A percentile compares a stretch with the other conserved stretches of the same genome.
Evolutionary conservation across 495 filamentous ascomycete genomes (phyloP).

Genomic region (Daldinia vernicosa): DNA sequence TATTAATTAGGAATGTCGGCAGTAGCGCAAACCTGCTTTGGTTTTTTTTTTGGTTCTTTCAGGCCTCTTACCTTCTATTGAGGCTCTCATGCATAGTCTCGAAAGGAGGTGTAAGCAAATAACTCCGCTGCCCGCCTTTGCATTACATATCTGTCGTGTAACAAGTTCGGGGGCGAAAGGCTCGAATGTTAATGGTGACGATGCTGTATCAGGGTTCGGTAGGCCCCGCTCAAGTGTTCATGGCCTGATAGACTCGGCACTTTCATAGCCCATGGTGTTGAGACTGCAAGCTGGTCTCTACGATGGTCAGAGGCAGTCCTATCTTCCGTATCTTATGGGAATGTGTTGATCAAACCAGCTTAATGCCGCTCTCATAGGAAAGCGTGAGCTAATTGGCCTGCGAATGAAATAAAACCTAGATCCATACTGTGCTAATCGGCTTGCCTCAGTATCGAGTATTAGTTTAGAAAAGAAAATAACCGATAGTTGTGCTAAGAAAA

Average conservation of each 20-base stretch:
- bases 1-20: background rate
- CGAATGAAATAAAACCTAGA: background rate
- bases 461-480: background rate
- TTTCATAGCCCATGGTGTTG: background rate
- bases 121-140: constrained; percentile 21
- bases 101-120: constrained; percentile 6
- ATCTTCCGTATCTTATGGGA: background rate
- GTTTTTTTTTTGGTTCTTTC: background rate
- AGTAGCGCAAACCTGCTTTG: constrained; percentile 1
- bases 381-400: background rate
- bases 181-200: constrained; percentile 9
- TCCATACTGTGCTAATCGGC: background rate
- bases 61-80: constrained; percentile 5
- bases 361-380: background rate
- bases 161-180: constrained; percentile 2
- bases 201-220: constrained; percentile 17
- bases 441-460: background rate
- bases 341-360: background rate
- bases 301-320: background rate
- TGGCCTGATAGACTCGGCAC: constrained; percentile 16
- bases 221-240: constrained; percentile 5
- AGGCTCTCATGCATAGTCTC: constrained; percentile 7
- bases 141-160: constrained; percentile 24
- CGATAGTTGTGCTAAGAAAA: background rate
- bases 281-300: background rate